A percentile compares a stretch with the other conserved stretches of the same genome.
phyloP scores from a whole-genome alignment of 768 basidiomycete species.

The Pholiota microspora region DNA sequence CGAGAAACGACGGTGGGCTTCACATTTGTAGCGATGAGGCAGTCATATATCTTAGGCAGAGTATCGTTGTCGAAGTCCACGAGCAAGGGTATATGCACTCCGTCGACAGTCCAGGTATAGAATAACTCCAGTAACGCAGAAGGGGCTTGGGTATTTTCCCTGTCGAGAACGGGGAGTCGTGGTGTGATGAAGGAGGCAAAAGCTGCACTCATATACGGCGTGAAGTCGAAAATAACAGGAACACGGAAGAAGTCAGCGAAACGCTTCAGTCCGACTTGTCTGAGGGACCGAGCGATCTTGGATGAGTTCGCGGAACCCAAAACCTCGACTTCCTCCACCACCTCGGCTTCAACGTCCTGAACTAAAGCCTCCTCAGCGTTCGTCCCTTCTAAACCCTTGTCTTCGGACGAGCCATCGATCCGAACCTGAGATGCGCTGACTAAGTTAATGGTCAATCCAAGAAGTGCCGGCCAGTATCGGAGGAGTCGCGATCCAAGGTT shows the following conservation, averaged over 20 bases:
- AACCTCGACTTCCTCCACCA: slow-evolving; percentile 33
- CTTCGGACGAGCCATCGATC: slow-evolving; percentile 34
- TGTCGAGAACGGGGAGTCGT: slow-evolving; percentile 68
- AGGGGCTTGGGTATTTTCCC: slow-evolving; percentile 90
- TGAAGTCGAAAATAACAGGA: slow-evolving; percentile 72
- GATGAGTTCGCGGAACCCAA: slow-evolving; percentile 24
- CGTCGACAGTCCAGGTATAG: slow-evolving; percentile 66
- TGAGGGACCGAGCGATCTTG: slow-evolving; percentile 57
- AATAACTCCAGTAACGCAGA: slow-evolving; percentile 88
- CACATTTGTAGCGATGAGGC: slow-evolving; percentile 78
- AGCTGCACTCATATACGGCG: slow-evolving; percentile 61
- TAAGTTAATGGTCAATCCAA: slow-evolving; percentile 68
- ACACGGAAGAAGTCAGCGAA: slow-evolving; percentile 85
- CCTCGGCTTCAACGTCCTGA: slow-evolving; percentile 35
- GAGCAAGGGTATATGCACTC: slow-evolving; percentile 59
- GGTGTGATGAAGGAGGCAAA: slow-evolving; percentile 80
- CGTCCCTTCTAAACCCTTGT: slow-evolving; percentile 20
- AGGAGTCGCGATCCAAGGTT: slow-evolving; percentile 75
- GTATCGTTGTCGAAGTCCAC: slow-evolving; percentile 66
- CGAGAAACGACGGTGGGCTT: slow-evolving; percentile 80
- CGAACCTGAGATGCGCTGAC: slow-evolving; percentile 61
- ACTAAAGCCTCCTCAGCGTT: slow-evolving; percentile 30
- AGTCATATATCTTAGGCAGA: slow-evolving; percentile 78
- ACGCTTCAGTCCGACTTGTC: slow-evolving; percentile 84
- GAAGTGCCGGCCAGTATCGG: slow-evolving; percentile 69